These are phyloP conservation scores for Cordyceps tenuipes DNA, from an alignment of 2,329 filamentous ascomycete species.

Conservation along the genomic window DNA sequence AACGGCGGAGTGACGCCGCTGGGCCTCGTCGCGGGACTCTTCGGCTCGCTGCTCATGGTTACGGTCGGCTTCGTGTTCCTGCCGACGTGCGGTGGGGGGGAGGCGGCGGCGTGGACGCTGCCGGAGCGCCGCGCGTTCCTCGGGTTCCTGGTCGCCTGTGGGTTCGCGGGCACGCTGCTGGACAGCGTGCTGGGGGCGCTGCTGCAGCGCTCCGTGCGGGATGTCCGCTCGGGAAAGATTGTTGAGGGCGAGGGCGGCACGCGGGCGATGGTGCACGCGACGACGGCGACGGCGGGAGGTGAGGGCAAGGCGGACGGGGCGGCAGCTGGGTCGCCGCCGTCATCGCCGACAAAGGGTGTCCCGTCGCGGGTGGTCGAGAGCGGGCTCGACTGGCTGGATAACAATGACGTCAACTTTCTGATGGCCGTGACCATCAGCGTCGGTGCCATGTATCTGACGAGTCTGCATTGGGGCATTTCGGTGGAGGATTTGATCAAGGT, in stretches of 20 bases:
- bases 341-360: constrained; percentile 28
- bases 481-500: constrained; percentile 31
- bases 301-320: constrained; percentile 26
- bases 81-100: constrained; percentile 55
- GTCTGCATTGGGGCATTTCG: constrained; percentile 52
- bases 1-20: constrained; percentile 81
- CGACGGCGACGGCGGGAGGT: constrained; percentile 23
- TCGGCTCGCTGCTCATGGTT: constrained; percentile 66
- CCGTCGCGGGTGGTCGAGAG: constrained; percentile 58
- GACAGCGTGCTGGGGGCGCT: constrained; percentile 83
- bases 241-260: constrained; percentile 76
- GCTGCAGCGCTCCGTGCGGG: constrained; percentile 78
- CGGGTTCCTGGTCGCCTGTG: constrained; percentile 60
- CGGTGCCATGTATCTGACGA: constrained; percentile 60
- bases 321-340: constrained; percentile 34
- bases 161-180: constrained; percentile 69
- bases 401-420: constrained; percentile 89
- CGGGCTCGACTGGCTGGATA: constrained; percentile 71
- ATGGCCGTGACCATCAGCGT: constrained; percentile 82
- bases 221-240: constrained; percentile 75
- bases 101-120: constrained; percentile 39
- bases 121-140: constrained; percentile 39
- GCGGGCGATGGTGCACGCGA: constrained; percentile 41
- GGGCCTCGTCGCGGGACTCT: constrained; percentile 64
- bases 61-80: constrained; percentile 57